Percentiles rank a stretch among this genome's conserved stretches.
Conservation (phyloP, 306 rosid species). For the Pyrus pyrifolia region DNA sequence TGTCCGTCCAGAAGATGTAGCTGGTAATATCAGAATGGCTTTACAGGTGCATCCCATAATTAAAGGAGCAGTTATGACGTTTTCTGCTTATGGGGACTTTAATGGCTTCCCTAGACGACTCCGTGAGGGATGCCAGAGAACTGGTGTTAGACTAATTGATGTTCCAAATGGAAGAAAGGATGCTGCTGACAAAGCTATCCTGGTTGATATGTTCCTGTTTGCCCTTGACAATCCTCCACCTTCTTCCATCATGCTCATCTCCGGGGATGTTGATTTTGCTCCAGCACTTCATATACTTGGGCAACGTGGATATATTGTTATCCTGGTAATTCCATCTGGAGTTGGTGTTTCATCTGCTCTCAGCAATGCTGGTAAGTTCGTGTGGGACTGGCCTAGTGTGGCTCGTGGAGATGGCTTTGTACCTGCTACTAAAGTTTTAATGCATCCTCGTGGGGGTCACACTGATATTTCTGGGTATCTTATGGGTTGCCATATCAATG, state of each 20-base stretch:
- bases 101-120: slow-evolving; percentile 84
- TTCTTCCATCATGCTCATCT: slow-evolving; percentile 84
- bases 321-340: slow-evolving; percentile 85
- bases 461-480: slow-evolving; percentile 56
- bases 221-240: slow-evolving; percentile 99
- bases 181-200: slow-evolving; percentile 97
- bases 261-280: slow-evolving; percentile 94
- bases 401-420: slow-evolving; percentile 93
- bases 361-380: slow-evolving; percentile 93
- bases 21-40: slow-evolving; percentile 92
- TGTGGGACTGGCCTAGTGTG: slow-evolving; percentile 96
- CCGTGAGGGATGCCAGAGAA: slow-evolving; percentile 96
- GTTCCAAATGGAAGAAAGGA: slow-evolving; percentile 98
- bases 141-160: slow-evolving; percentile 87
- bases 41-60: slow-evolving; percentile 83
- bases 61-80: slow-evolving; percentile 73
- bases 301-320: slow-evolving; percentile 84
- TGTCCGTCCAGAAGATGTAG: slow-evolving; percentile 93
- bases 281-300: slow-evolving; percentile 97
- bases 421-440: slow-evolving; percentile 48
- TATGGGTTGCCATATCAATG: slow-evolving; percentile 62
- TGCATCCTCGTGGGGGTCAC: slow-evolving; percentile 43
- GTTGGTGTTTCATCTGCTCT: slow-evolving; percentile 94
- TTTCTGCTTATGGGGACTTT: slow-evolving; percentile 94
- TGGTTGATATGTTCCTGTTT: slow-evolving; percentile 96